Base-by-base conservation (phyloP, 768 basidiomycete species). In the Roridomyces roridus region DNA sequence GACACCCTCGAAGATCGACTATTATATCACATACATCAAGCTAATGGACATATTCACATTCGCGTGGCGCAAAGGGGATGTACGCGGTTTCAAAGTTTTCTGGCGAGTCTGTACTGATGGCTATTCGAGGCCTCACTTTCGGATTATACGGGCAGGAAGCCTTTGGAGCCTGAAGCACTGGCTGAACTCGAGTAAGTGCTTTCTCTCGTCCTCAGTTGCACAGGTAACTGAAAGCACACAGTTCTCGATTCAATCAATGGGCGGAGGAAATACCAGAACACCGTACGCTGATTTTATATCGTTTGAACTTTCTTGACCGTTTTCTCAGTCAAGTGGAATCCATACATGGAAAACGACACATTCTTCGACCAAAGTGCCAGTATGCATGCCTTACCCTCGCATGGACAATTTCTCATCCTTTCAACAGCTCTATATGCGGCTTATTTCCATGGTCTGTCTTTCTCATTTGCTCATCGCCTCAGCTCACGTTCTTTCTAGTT, bases 231-330 rank as follows among this genome's bases (percentile, higher is more conserved):
- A 45, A 23, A 18, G 2, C 8, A 46, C 7, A 41, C 51, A 79
- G 78, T 80, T 79, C 67, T 72, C 79, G 25, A 76, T 81, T 85
- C 29, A 82, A 84, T 64, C 68, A 76, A 29, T 85, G 83, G 82
- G 73, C 80, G 5, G 78, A 80, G 40, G 66, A 72, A 12, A 73
- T 85, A n/a, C 83, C 83, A 3, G 74, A 77, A 41, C 79, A 80
- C 45, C 50, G 77, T 79, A 55, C 9, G 71, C 46, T 6, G 20
- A n/a, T n/a, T 48, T 18, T 5, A 35, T 23, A 2, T 18, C 26
- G 14, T 28, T 58, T 57, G 14, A 45, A 41, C 24, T 37, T 46
- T n/a, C 29, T 24, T 54, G 24, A 51, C 15, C 17, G 23, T 12
- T 21, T 17, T 29, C 35, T 44, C 54, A 75, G 74, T 75, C 36